Percentiles rank a stretch among this genome's conserved stretches.
Evolutionary conservation across 306 rosid genomes (phyloP).

Genomic region (Cicer arietinum): DNA sequence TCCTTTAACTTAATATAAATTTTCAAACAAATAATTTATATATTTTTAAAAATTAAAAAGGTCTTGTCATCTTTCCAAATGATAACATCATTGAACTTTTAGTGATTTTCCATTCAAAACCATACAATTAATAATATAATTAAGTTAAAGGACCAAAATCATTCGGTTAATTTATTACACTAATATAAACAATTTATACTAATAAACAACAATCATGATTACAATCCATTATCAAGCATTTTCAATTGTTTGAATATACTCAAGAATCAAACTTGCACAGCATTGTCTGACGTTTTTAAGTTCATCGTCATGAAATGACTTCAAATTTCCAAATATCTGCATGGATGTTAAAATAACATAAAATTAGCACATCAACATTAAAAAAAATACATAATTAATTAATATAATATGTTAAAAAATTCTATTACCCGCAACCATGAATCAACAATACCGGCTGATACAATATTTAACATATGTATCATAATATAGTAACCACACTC

Average conservation of each 20-base stretch:
- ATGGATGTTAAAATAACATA: slow-evolving; percentile 2
- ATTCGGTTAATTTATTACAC: no score
- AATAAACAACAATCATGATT: no score
- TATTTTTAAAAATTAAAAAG: no score
- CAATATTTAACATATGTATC: slow-evolving; percentile 11
- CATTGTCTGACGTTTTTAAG: neutral
- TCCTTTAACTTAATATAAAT: no score
- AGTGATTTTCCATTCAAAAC: no score
- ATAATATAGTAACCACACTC: slow-evolving; percentile 8
- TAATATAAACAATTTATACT: no score
- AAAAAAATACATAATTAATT: neutral
- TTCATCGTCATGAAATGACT: slow-evolving; percentile 4
- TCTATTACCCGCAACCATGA: neutral
- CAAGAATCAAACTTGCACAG: slow-evolving; percentile 1
- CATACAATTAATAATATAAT: no score
- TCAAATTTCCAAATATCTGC: neutral
- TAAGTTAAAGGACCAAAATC: no score
- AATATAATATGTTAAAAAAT: neutral
- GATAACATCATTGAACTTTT: no score
- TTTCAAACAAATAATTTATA: no score
- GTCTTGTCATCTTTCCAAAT: no score
- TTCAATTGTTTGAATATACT: neutral
- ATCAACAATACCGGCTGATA: neutral
- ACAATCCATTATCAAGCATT: neutral
- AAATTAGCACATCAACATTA: neutral